Evolutionary conservation across 352 stramenopile genomes (phyloP), one percentile per base, ranked within the genome.

Genomic region (Globisporangium parvum): DNA sequence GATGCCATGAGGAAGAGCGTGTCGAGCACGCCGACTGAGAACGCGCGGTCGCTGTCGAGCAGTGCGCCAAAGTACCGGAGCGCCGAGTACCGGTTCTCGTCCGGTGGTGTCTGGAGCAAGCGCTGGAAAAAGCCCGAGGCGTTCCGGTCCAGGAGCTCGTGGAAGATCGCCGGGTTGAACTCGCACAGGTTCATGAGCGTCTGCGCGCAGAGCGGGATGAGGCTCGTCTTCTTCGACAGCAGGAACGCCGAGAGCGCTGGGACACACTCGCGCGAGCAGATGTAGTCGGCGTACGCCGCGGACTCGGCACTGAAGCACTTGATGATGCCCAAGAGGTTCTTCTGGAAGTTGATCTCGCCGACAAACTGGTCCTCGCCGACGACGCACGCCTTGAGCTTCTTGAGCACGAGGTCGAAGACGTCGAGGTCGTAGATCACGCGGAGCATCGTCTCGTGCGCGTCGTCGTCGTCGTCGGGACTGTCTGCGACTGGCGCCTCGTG

Each of bases 101-200:
- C 81, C 2, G 81, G 79, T 0, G 81, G 81, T 12, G 79, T 92
- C 60, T 90, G 81, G 6, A 92, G 58, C 26, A 92, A 59, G 2
- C 76, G 73, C 47, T 90, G 79, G 53, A 92, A 90, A 45, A 90
- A 90, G 15, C 89, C 81, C 0, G 74, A 89, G 3, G 80, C 74
- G 33, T 85, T 85, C 20, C 65, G 63, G 41, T 87, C 70, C 11
- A 80, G 81, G 5, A 91, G 56, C 33, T 85, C 69, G 26, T 80
- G 66, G 53, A 89, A 87, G 33, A 89, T 80, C 33, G 69, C 68
- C 5, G 79, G 71, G 39, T 86, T 87, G 58, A 82, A 80, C 47
- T 88, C 77, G 55, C 77, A 90, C 31, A 90, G 59, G 31, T 90
- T 90, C 79, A 92, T 86, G 55, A 92, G 60, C 11, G 77, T 80